Conservation (phyloP, 129 eudicot species). For the Silybum marianum region DNA sequence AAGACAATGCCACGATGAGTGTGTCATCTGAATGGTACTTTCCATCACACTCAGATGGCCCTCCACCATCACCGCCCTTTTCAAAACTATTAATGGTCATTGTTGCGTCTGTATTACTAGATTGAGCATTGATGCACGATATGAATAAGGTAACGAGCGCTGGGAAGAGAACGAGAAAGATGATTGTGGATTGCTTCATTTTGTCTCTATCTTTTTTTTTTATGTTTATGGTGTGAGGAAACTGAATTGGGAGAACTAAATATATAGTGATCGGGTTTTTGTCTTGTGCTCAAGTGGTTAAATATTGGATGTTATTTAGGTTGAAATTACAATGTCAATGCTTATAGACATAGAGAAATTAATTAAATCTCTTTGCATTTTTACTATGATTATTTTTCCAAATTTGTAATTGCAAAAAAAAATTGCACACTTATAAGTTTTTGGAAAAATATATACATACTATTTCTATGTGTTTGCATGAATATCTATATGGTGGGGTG, state of each 20-base stretch:
- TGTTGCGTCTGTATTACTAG: conserved; percentile 1
- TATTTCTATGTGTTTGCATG: too few species aligned
- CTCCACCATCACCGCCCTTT: conserved; percentile 23
- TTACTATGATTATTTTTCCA: neutral
- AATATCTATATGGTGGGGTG: too few species aligned
- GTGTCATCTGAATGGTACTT: conserved; percentile 27
- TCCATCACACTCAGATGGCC: conserved; percentile 31
- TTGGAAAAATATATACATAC: too few species aligned
- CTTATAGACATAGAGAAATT: neutral
- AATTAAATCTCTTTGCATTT: neutral
- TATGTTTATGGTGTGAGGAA: neutral
- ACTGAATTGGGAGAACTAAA: neutral
- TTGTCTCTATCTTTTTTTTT: neutral
- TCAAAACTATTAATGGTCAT: conserved; percentile 29
- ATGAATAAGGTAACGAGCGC: neutral
- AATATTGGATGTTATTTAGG: neutral
- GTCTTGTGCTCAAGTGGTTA: neutral
- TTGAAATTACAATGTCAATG: neutral
- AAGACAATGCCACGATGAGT: conserved; percentile 18
- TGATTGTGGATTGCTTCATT: neutral
- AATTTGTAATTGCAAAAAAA: neutral
- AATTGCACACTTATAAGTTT: neutral
- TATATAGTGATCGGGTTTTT: neutral
- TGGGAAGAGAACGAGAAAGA: neutral
- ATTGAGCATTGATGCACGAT: neutral